A percentile compares a stretch with the other conserved stretches of the same genome.
phyloP scores from a whole-genome alignment of 2,329 filamentous ascomycete genomes.

The Arthrinium puccinioides region DNA sequence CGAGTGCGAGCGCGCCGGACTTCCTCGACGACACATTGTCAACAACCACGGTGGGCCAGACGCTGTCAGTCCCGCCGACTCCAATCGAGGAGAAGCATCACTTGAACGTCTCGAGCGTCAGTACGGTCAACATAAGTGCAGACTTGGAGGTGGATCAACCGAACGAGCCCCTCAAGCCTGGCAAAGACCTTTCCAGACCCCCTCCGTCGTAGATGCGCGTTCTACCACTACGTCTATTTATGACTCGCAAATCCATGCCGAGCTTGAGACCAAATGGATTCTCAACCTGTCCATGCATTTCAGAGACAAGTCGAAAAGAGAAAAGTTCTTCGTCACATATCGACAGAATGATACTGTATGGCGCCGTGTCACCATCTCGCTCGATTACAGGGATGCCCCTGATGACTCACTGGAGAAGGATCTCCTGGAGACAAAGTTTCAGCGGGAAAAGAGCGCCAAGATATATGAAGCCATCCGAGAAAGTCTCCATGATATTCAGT shows the following conservation, averaged over 20 bases:
- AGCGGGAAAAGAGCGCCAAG: constrained; percentile 84
- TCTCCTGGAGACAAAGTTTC: constrained; percentile 67
- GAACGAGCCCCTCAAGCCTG: neutral
- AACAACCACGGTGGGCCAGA: constrained; percentile 14
- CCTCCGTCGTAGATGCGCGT: constrained; percentile 30
- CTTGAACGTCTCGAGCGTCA: constrained; percentile 16
- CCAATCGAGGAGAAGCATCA: constrained; percentile 25
- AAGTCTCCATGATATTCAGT: constrained; percentile 87
- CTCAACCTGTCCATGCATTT: constrained; percentile 98
- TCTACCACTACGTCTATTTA: constrained; percentile 48
- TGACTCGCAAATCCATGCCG: constrained; percentile 63
- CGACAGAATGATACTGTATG: constrained; percentile 72
- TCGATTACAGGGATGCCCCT: constrained; percentile 80
- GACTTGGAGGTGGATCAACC: no score
- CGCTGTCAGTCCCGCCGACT: constrained; percentile 21
- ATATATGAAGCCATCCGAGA: constrained; percentile 95
- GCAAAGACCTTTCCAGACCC: constrained; percentile 8
- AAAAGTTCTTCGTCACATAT: constrained; percentile 98
- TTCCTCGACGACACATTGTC: constrained; percentile 27
- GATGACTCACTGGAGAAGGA: constrained; percentile 81
- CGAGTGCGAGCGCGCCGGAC: constrained; percentile 42
- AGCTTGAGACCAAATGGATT: constrained; percentile 87
- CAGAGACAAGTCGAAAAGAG: constrained; percentile 80
- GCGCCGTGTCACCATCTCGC: constrained; percentile 85
- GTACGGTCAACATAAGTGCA: constrained; percentile 11